These are phyloP conservation scores for Hymenoscyphus scutula DNA, from an alignment of 2,329 filamentous ascomycete species.

Conservation along the genomic window DNA sequence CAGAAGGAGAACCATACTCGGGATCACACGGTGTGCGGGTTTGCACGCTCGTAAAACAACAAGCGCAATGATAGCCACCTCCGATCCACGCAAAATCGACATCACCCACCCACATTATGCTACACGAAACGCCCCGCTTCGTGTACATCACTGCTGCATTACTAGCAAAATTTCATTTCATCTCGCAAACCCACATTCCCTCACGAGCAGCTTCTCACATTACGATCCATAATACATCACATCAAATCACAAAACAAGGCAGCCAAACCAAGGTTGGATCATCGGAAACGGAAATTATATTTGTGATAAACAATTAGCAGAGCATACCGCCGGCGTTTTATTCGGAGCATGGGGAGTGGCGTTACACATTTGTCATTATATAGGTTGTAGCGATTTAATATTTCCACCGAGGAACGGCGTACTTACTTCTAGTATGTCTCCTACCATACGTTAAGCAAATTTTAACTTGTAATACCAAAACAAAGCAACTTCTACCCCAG, in stretches of 20 bases:
- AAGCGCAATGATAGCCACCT: neutral
- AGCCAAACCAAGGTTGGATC: neutral
- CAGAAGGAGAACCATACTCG: too few relatives aligned
- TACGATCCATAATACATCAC: neutral
- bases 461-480: neutral
- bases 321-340: neutral
- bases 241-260: neutral
- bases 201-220: too few relatives aligned
- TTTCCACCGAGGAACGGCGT: too few relatives aligned
- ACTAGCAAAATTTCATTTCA: neutral
- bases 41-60: neutral
- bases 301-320: neutral
- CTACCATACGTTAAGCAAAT: neutral
- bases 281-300: neutral
- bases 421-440: neutral
- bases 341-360: neutral
- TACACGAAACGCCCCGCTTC: neutral
- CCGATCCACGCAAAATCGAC: neutral
- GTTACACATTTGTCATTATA: neutral
- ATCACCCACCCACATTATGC: neutral
- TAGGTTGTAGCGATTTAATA: neutral
- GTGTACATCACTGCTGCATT: neutral
- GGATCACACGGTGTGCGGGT: too few relatives aligned
- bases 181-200: neutral
- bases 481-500: too few relatives aligned